Conservation (phyloP, 148 eudicot genomes). For the Cornus florida region DNA sequence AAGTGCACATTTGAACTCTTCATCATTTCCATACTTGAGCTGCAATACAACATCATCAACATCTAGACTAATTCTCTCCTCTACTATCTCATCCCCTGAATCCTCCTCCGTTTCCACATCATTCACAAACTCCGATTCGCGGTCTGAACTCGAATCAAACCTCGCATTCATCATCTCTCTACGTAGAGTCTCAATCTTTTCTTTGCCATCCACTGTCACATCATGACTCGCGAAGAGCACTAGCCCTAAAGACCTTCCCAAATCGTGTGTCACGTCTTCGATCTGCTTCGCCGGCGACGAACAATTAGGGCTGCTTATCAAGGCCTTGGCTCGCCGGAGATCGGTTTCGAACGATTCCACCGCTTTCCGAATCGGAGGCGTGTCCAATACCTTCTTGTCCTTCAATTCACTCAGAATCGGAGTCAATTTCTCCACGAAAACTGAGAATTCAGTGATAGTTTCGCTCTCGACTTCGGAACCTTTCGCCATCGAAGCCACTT, state of each 20-base stretch:
- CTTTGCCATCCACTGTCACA: conserved; percentile 43
- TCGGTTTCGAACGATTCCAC: conserved; percentile 53
- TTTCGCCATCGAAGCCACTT: conserved; percentile 40
- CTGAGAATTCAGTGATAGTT: conserved; percentile 36
- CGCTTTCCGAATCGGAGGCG: conserved; percentile 48
- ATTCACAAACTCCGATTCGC: conserved; percentile 26
- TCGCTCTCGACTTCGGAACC: conserved; percentile 33
- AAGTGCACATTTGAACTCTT: conserved; percentile 56
- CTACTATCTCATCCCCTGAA: conserved; percentile 31
- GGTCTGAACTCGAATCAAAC: conserved; percentile 35
- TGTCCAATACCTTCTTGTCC: conserved; percentile 35
- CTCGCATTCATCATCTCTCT: conserved; percentile 65
- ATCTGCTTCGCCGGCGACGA: conserved; percentile 29
- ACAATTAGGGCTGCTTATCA: conserved; percentile 21
- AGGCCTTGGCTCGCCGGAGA: conserved; percentile 39
- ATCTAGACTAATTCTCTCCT: conserved; percentile 28
- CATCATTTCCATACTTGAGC: conserved; percentile 71
- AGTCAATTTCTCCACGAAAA: conserved; percentile 42
- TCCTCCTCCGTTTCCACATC: conserved; percentile 33
- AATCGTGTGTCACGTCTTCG: conserved; percentile 49
- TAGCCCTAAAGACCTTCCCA: conserved; percentile 68
- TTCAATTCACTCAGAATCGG: conserved; percentile 45
- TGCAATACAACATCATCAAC: conserved; percentile 68
- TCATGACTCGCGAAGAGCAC: conserved; percentile 61
- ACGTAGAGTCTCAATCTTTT: conserved; percentile 53